These are phyloP conservation scores for Vitis hybrid DNA, from an alignment of 177 flowering plant genomes.

Conservation along the genomic window DNA sequence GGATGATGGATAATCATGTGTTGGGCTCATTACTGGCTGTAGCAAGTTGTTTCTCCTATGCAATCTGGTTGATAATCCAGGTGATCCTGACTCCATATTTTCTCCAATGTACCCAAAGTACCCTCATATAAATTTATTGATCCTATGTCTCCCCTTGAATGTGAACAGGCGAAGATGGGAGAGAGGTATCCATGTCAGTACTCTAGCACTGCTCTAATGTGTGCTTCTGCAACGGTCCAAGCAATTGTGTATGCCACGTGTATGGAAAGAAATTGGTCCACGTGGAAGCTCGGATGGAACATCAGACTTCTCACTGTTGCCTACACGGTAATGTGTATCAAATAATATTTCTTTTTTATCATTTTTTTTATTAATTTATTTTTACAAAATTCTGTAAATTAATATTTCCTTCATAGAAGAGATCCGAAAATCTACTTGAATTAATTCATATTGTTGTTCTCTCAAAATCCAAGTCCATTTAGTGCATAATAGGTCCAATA, in stretches of 20 bases:
- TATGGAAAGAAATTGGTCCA: slow-evolving; percentile 34
- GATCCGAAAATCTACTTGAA: no score
- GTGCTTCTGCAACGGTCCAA: slow-evolving; percentile 36
- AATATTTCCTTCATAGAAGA: no score
- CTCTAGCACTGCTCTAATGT: slow-evolving; percentile 48
- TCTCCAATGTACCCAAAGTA: no score
- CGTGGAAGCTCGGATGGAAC: slow-evolving; percentile 59
- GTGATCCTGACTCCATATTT: slow-evolving; percentile 18
- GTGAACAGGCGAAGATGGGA: slow-evolving; percentile 43
- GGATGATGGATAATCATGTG: slow-evolving; percentile 8
- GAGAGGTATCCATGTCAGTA: slow-evolving; percentile 41
- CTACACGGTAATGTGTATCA: slow-evolving; percentile 26
- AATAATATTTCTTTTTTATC: no score
- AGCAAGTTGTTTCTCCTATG: slow-evolving; percentile 33
- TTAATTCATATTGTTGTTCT: no score
- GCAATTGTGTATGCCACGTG: slow-evolving; percentile 32
- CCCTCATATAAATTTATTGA: no score
- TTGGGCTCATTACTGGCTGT: slow-evolving; percentile 41
- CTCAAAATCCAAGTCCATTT: no score
- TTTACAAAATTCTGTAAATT: no score
- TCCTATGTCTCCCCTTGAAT: no score
- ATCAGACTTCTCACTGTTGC: slow-evolving; percentile 50
- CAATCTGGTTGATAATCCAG: slow-evolving; percentile 55
- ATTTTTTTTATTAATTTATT: no score
- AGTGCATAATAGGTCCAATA: no score